These are phyloP conservation scores for Arachnopeziza araneosa DNA, from an alignment of 2,329 filamentous ascomycete species.

Conservation along the genomic window DNA sequence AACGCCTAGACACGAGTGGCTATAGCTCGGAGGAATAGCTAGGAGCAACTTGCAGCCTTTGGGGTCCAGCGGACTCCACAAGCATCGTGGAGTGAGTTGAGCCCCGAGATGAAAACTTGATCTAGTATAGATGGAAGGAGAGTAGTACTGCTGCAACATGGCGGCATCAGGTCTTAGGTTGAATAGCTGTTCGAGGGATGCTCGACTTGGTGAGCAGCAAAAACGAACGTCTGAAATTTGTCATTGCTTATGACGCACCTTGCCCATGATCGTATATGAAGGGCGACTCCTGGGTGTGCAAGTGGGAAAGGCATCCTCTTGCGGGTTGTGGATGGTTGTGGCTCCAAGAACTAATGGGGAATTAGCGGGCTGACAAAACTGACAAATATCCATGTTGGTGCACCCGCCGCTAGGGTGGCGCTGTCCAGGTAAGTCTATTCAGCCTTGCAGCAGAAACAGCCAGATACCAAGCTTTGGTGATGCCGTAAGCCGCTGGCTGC, in stretches of 20 bases:
- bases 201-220: neutral
- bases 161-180: neutral
- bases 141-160: neutral
- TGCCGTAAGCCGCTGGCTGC: neutral
- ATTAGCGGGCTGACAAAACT: neutral
- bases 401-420: neutral
- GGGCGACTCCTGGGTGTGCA: neutral
- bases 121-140: neutral
- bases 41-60: neutral
- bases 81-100: neutral
- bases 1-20: neutral
- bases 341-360: neutral
- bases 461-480: neutral
- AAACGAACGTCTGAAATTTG: conserved; percentile 6
- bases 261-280: conserved; percentile 7
- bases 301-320: neutral
- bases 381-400: neutral
- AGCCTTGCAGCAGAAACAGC: neutral
- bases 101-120: neutral
- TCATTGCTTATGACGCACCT: conserved; percentile 15
- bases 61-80: neutral
- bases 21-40: neutral
- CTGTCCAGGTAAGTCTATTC: neutral
- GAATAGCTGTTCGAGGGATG: neutral
- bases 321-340: neutral